phyloP scores from a whole-genome alignment of 2,329 filamentous ascomycete species.

The Fusarium sp. region DNA sequence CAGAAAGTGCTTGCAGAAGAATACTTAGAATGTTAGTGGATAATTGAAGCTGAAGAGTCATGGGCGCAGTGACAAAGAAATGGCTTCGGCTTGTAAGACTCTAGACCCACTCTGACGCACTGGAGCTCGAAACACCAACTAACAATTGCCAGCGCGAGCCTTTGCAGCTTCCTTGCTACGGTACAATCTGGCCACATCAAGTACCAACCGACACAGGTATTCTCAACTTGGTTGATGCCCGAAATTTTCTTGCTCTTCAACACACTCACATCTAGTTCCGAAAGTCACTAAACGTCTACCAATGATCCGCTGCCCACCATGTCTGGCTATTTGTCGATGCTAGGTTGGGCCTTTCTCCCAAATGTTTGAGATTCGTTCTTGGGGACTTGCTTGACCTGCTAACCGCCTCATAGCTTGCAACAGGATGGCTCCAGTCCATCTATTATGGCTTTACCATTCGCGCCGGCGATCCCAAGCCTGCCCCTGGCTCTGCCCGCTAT shows the following conservation, averaged over 20 bases:
- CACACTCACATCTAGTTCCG: background rate
- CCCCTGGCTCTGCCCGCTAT: slow-evolving; percentile 73
- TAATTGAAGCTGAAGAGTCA: background rate
- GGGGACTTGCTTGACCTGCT: slow-evolving; percentile 13
- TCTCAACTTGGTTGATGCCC: background rate
- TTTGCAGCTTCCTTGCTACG: slow-evolving; percentile 1
- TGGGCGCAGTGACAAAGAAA: background rate
- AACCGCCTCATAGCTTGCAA: slow-evolving; percentile 69
- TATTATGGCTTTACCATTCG: slow-evolving; percentile 91
- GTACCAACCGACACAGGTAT: background rate
- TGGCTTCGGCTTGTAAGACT: background rate
- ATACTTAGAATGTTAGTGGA: background rate
- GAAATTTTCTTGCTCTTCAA: background rate
- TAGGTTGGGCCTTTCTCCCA: slow-evolving; percentile 67
- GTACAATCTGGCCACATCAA: slow-evolving; percentile 36
- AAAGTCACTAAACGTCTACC: slow-evolving; percentile 2
- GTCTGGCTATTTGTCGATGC: slow-evolving; percentile 62
- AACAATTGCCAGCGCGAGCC: slow-evolving; percentile 20
- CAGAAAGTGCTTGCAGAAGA: background rate
- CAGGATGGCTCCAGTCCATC: slow-evolving; percentile 78
- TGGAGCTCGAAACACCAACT: slow-evolving; percentile 28
- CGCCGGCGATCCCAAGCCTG: slow-evolving; percentile 84
- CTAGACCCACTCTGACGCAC: slow-evolving; percentile 42
- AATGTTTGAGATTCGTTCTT: slow-evolving; percentile 50
- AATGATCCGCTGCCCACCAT: slow-evolving; percentile 48